Percentiles rank a stretch among this genome's conserved stretches.
These are phyloP conservation scores for Reticulascus tulasneorum DNA, from an alignment of 2,329 filamentous ascomycete species.

Conservation along the genomic window DNA sequence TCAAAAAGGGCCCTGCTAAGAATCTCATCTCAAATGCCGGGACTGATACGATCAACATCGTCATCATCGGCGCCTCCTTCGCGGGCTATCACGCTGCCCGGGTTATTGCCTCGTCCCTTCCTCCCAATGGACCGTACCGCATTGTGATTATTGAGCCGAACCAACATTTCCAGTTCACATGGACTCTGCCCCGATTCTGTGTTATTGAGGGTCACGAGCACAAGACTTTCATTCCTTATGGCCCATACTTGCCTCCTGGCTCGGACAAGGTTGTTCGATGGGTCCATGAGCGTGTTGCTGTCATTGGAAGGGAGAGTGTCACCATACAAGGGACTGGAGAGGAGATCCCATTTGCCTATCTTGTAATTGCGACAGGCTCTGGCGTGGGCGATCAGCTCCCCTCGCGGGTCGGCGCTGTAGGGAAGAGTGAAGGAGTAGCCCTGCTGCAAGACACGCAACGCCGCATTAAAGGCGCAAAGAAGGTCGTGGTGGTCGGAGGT, in stretches of 20 bases:
- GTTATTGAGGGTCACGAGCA: slow-evolving; percentile 53
- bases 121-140: slow-evolving; percentile 40
- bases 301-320: slow-evolving; percentile 33
- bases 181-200: slow-evolving; percentile 55
- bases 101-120: slow-evolving; percentile 44
- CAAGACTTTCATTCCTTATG: slow-evolving; percentile 59
- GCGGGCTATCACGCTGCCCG: slow-evolving; percentile 47
- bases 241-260: slow-evolving; percentile 30
- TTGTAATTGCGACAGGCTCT: slow-evolving; percentile 56
- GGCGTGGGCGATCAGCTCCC: slow-evolving; percentile 40
- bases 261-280: slow-evolving; percentile 31
- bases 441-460: slow-evolving; percentile 43
- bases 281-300: slow-evolving; percentile 37
- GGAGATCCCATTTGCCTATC: slow-evolving; percentile 47
- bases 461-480: slow-evolving; percentile 36
- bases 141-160: slow-evolving; percentile 57
- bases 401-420: slow-evolving; percentile 39
- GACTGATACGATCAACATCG: slow-evolving; percentile 44
- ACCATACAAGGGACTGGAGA: slow-evolving; percentile 35
- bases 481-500: slow-evolving; percentile 51
- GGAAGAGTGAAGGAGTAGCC: slow-evolving; percentile 37
- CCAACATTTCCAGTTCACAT: slow-evolving; percentile 58
- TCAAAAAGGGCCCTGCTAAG: slow-evolving; percentile 10
- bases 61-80: slow-evolving; percentile 56
- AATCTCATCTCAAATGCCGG: slow-evolving; percentile 5